phyloP scores from a whole-genome alignment of 345 rosid genomes.

The Gossypium turneri region DNA sequence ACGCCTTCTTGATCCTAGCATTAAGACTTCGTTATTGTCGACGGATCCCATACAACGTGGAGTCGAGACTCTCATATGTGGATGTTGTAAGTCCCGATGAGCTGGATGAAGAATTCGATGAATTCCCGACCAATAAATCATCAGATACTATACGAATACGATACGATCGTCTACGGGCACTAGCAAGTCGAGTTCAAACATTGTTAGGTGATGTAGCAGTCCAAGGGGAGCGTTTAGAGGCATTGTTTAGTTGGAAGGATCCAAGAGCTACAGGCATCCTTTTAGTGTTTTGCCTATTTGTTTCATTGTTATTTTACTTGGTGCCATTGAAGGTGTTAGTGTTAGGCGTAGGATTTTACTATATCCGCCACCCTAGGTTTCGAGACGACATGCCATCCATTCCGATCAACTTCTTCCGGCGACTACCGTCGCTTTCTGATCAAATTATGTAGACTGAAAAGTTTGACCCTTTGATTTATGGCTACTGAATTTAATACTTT shows the following conservation, averaged over 20 bases:
- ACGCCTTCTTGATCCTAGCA: constrained; percentile 59
- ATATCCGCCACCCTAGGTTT: constrained; percentile 83
- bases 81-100: constrained; percentile 65
- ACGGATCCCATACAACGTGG: constrained; percentile 44
- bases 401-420: constrained; percentile 68
- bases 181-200: constrained; percentile 80
- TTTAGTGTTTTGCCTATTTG: constrained; percentile 56
- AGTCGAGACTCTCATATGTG: constrained; percentile 59
- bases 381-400: constrained; percentile 80
- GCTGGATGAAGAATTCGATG: constrained; percentile 88
- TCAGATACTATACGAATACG: constrained; percentile 54
- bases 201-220: constrained; percentile 80
- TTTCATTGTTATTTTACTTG: constrained; percentile 62
- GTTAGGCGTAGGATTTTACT: constrained; percentile 60
- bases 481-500: too few species aligned
- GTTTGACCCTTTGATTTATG: too few species aligned
- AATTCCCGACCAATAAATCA: constrained; percentile 58
- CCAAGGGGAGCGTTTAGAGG: constrained; percentile 81
- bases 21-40: constrained; percentile 54
- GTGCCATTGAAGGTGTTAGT: constrained; percentile 65
- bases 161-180: constrained; percentile 71
- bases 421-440: constrained; percentile 81
- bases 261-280: constrained; percentile 85
- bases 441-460: constrained; percentile 46
- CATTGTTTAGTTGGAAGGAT: constrained; percentile 77